These are phyloP conservation scores for Coniochaeta sp. DNA, from an alignment of 2,329 filamentous ascomycete species.

Conservation along the genomic window DNA sequence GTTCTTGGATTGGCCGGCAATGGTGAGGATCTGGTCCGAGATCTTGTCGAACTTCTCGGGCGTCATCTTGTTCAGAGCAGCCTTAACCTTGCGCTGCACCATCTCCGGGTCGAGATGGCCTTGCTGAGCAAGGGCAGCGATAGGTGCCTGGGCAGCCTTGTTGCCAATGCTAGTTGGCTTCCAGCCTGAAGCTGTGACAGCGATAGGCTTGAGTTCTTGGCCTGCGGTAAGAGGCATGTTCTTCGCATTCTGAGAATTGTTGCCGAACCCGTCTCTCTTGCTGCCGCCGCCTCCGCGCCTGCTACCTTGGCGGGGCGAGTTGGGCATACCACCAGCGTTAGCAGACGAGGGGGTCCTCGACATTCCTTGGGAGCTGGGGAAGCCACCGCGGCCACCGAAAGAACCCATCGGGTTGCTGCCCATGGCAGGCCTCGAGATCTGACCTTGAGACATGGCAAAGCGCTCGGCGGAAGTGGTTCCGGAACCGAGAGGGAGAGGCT, in stretches of 20 bases:
- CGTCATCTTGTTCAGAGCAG: slow-evolving; percentile 98
- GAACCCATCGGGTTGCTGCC: slow-evolving; percentile 50
- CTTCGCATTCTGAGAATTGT: slow-evolving; percentile 61
- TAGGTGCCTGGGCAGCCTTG: slow-evolving; percentile 26
- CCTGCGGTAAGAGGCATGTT: slow-evolving; percentile 87
- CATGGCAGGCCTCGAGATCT: slow-evolving; percentile 40
- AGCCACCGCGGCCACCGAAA: slow-evolving; percentile 54
- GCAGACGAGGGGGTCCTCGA: slow-evolving; percentile 57
- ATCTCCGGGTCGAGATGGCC: slow-evolving; percentile 76
- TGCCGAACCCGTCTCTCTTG: slow-evolving; percentile 48
- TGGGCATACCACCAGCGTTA: slow-evolving; percentile 51
- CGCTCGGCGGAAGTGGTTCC: slow-evolving; percentile 68
- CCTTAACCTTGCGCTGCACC: slow-evolving; percentile 98
- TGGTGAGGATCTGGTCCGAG: slow-evolving; percentile 83
- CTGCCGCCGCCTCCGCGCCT: slow-evolving; percentile 56
- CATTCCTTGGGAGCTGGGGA: slow-evolving; percentile 57
- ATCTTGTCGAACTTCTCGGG: slow-evolving; percentile 98
- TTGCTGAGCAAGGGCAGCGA: slow-evolving; percentile 35
- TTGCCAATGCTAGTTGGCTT: slow-evolving; percentile 69
- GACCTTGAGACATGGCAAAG: slow-evolving; percentile 56
- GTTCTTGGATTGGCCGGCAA: slow-evolving; percentile 91
- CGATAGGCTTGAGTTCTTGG: slow-evolving; percentile 73
- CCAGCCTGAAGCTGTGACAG: slow-evolving; percentile 71
- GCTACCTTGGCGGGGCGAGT: slow-evolving; percentile 65
- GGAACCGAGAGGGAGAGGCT: slow-evolving; percentile 58